Conservation (phyloP, 257 asterid species). For the Coffea canephora region DNA sequence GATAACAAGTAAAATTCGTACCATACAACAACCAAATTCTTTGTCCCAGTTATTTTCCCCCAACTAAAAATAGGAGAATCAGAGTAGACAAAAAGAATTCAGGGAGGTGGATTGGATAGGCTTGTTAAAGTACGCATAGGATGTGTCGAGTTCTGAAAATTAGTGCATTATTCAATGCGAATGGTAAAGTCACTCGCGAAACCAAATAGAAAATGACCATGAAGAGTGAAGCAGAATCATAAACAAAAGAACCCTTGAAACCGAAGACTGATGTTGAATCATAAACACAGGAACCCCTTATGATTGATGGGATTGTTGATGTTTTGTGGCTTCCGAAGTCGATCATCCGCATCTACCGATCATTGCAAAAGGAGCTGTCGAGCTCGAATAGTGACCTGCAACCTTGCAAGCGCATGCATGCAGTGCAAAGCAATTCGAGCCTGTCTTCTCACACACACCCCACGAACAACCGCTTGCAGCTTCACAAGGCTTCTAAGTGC, state of each 20-base stretch:
- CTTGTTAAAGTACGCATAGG: not conserved
- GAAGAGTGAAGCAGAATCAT: not conserved
- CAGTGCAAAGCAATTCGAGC: slow-evolving; percentile 67
- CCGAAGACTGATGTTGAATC: too few relatives aligned
- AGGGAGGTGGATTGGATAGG: not conserved
- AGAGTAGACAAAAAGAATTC: not conserved
- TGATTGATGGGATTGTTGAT: not conserved
- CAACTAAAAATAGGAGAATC: not conserved
- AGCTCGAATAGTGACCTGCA: slow-evolving; percentile 68
- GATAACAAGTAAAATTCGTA: too few relatives aligned
- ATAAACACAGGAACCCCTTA: too few relatives aligned
- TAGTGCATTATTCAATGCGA: not conserved
- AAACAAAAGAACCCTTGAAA: too few relatives aligned
- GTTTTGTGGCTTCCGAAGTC: not conserved
- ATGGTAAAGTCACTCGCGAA: not conserved
- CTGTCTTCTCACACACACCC: slow-evolving; percentile 65
- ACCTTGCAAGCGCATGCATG: slow-evolving; percentile 74
- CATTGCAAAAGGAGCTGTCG: slow-evolving; percentile 41
- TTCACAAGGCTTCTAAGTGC: slow-evolving; percentile 68
- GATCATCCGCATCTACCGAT: not conserved
- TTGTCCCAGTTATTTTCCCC: too few relatives aligned
- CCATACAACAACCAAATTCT: too few relatives aligned
- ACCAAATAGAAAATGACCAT: not conserved
- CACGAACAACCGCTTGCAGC: slow-evolving; percentile 78
- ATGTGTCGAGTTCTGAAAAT: not conserved